Conservation (phyloP, 441 rosid species). For the Dalechampia spathulata region DNA sequence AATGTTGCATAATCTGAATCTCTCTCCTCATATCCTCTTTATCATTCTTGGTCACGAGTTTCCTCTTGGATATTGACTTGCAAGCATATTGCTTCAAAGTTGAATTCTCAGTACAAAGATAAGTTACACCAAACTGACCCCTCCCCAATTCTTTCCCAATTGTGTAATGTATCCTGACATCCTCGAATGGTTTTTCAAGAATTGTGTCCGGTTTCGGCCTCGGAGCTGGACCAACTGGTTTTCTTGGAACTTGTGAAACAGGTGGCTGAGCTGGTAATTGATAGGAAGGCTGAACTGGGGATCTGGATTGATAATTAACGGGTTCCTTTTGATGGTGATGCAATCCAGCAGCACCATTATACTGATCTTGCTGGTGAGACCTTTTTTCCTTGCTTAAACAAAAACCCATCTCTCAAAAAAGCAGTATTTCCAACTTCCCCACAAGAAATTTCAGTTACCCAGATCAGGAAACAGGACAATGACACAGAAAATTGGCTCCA, state of each 20-base stretch:
- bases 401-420: conserved; percentile 42
- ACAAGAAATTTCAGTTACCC: conserved; percentile 6
- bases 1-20: conserved; percentile 74
- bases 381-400: conserved; percentile 44
- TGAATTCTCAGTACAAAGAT: conserved; percentile 70
- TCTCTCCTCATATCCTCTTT: conserved; percentile 75
- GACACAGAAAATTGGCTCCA: too few relatives aligned
- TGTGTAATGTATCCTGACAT: conserved; percentile 39
- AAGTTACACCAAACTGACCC: conserved; percentile 86
- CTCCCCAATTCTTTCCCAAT: conserved; percentile 72
- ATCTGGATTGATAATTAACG: conserved; percentile 11
- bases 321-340: conserved; percentile 24
- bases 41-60: conserved; percentile 55
- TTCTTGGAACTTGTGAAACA: conserved; percentile 27
- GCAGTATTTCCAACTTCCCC: conserved; percentile 9
- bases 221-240: conserved; percentile 22
- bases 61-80: conserved; percentile 79
- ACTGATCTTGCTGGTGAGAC: conserved; percentile 23
- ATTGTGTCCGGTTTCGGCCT: conserved; percentile 40
- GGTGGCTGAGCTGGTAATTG: conserved; percentile 24
- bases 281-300: conserved; percentile 21
- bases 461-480: conserved; percentile 3
- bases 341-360: conserved; percentile 22
- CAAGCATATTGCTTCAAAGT: conserved; percentile 61
- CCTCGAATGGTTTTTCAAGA: conserved; percentile 60